Evolutionary conservation across 768 basidiomycete species (phyloP), one percentile per base, ranked within the genome.

Genomic region (Termitomyces sp.): DNA sequence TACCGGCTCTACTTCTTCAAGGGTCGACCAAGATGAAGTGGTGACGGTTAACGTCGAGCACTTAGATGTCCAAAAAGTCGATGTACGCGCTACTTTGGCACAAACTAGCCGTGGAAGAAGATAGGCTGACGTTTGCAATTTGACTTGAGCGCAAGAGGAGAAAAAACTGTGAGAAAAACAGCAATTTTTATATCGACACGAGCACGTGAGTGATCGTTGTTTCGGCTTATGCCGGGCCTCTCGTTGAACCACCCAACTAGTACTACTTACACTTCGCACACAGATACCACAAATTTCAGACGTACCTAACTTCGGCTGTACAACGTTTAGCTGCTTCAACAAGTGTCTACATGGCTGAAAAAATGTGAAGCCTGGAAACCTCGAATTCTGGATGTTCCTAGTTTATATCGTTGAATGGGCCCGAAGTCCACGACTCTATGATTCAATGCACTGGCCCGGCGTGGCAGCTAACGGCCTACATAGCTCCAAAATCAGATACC

Each of bases 61-160:
- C 68, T 73, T 64, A 72, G 71, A 73, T 63, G 65, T 70, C 65
- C 72, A 60, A 47, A 22, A 51, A 40, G 32, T 63, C 56, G 38
- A 45, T 75, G 61, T 73, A 53, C 64, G 72, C 72, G 66, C 73
- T 73, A 56, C 72, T 75, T 68, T 73, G 75, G 75, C 75, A 71
- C 75, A 71, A 65, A 65, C 72, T 68, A 70, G 66, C 68, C 70
- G 61, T 66, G 53, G 55, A 50, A 42, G 50, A 53, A 45, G 56
- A 57, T 52, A 53, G 64, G 68, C 54, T 25, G 31, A 29, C 32
- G 55, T 47, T 63, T 75, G 74, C 69, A 76, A 75, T 76, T 76
- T 73, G 73, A 76, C 73, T 64, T 71, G 74, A 74, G 74, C 68
- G 74, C 73, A 63, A 63, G 70, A 57, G 69, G 62, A 63, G 65